Base-by-base conservation (phyloP, 2,329 filamentous ascomycete species). In the Zymoseptoria brevis region DNA sequence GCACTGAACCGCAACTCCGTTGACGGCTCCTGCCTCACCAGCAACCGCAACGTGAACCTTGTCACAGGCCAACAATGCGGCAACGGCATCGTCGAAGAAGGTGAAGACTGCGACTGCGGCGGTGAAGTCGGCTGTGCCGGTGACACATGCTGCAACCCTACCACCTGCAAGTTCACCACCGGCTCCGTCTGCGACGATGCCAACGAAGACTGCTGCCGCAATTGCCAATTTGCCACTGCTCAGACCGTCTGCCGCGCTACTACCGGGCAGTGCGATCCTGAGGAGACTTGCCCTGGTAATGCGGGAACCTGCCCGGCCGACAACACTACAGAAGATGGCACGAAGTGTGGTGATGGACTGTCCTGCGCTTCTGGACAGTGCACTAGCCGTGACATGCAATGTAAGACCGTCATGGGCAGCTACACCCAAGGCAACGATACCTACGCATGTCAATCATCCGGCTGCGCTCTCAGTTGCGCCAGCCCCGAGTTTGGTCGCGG, bases 61-160 rank as follows among this genome's bases (percentile, higher is more conserved):
- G 89, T 96, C 66, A 87, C 86, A 0, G 89, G 88, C 57, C 87
- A 87, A 67, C 87, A 92, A 71, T 99, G 94, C 74, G 94, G 94
- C 59, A 99, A 99, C 74, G 94, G 94, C 57, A 97, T 99, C 65
- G 94, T 99, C 55, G 94, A 97, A 75, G 79, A 83, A 19, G 94
- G 90, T 63, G 94, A 99, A 75, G 88, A 99, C 56, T 99, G 94
- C 75, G 94, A 99, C 75, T 99, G 94, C 69, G 94, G 94, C 62
- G 93, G 93, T 57, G 76, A 79, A 13, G 75, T 78, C 13, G 83
- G 83, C 48, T 99, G 94, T 72, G 83, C 79, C 22, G 75, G 80
- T 68, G 94, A 97, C 75, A 70, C 73, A 13, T 99, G 94, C 79
- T 99, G 94, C 75, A 81, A 99, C 67, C 76, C 91, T 1, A 82